Conservation (phyloP, 2,329 filamentous ascomycete genomes). For the Aspergillus ochraceus region DNA sequence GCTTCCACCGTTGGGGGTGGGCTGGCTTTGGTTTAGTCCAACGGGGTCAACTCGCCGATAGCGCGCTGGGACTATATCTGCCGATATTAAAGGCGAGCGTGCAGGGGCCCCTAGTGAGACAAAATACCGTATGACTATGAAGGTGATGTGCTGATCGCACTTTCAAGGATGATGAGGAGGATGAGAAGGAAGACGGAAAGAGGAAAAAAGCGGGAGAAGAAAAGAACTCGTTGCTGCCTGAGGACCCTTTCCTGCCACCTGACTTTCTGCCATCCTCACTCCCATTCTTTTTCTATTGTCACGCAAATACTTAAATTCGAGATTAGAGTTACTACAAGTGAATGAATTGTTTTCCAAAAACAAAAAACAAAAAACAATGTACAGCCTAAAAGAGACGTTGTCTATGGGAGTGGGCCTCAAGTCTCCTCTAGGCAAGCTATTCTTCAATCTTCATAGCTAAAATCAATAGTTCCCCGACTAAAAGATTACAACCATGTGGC, state of each 20-base stretch:
- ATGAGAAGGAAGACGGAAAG: not conserved
- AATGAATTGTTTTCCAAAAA: too few relatives aligned
- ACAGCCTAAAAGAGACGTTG: too few relatives aligned
- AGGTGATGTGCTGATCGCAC: not conserved
- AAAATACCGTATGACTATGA: not conserved
- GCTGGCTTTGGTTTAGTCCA: not conserved
- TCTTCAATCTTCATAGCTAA: not conserved
- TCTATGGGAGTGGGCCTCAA: not conserved
- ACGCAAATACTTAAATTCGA: too few relatives aligned
- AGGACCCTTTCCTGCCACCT: not conserved
- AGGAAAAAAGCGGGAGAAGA: not conserved
- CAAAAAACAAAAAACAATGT: too few relatives aligned
- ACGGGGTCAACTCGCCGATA: not conserved
- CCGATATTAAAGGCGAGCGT: not conserved
- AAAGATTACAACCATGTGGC: not conserved
- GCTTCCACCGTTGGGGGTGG: not conserved
- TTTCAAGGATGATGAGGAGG: not conserved
- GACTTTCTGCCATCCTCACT: not conserved
- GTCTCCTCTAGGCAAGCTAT: not conserved
- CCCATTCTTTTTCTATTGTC: too few relatives aligned
- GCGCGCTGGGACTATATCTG: not conserved
- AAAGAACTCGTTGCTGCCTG: not conserved
- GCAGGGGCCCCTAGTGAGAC: not conserved
- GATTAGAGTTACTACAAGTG: too few relatives aligned
- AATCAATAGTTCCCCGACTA: not conserved